Evolutionary conservation across 2,329 filamentous ascomycete genomes (phyloP).

Genomic region (Diaporthe vexans): DNA sequence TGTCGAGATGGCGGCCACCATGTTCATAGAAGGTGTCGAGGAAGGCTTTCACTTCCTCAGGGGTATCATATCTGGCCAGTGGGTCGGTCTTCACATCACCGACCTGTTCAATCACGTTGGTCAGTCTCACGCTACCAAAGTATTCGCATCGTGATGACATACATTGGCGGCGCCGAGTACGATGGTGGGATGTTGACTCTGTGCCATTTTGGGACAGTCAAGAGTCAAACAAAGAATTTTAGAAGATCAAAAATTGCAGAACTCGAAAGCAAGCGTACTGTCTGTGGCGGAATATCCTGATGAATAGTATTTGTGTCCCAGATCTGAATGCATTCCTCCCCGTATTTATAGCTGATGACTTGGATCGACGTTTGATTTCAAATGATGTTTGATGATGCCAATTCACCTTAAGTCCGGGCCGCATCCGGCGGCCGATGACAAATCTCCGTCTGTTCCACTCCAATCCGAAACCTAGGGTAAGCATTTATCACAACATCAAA

Average conservation of each 20-base stretch:
- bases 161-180: slow-evolving; percentile 30
- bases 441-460: not conserved
- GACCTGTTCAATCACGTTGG: slow-evolving; percentile 29
- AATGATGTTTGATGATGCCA: not conserved
- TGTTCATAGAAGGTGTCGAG: slow-evolving; percentile 46
- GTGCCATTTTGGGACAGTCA: not conserved
- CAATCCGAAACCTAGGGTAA: not conserved
- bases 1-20: slow-evolving; percentile 51
- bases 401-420: not conserved
- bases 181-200: slow-evolving; percentile 1
- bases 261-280: no score
- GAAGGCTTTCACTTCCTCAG: slow-evolving; percentile 46
- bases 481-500: not conserved
- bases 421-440: not conserved
- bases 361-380: not conserved
- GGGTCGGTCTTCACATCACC: slow-evolving; percentile 37
- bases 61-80: slow-evolving; percentile 41
- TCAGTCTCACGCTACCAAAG: not conserved
- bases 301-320: no score
- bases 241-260: not conserved
- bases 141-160: not conserved
- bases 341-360: not conserved
- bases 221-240: not conserved
- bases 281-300: fast-evolving
- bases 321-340: not conserved